phyloP scores from a whole-genome alignment of 805 yeast species.

The Cyberlindnera maritima region DNA sequence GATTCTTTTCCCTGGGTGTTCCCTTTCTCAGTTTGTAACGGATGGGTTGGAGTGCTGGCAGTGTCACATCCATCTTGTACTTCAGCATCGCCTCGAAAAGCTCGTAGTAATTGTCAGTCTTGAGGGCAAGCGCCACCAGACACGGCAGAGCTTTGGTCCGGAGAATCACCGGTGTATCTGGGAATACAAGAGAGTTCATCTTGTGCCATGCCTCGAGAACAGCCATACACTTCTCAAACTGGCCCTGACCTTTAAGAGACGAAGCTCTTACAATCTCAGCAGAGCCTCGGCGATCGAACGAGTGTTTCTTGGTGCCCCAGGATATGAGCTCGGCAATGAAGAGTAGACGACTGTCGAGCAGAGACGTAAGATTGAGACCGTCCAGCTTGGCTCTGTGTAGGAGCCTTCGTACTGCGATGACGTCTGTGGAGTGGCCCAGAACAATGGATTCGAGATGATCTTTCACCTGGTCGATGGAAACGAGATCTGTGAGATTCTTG shows the following conservation, averaged over 20 bases:
- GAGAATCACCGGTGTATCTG: not conserved
- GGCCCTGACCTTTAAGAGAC: not conserved
- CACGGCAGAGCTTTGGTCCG: not conserved
- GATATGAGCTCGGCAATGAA: not conserved
- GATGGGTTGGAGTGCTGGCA: not conserved
- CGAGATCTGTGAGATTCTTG: not conserved
- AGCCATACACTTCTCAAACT: not conserved
- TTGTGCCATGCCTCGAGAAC: not conserved
- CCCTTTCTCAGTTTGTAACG: conserved; percentile 4
- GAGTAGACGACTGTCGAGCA: not conserved
- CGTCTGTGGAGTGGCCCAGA: not conserved
- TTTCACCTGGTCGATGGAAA: not conserved
- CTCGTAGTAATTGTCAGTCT: not conserved
- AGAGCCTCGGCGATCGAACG: not conserved
- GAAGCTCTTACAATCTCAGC: not conserved
- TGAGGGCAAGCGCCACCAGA: not conserved
- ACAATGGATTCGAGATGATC: not conserved
- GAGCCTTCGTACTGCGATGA: not conserved
- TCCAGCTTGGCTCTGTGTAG: not conserved
- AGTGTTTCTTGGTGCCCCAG: not conserved
- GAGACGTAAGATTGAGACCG: not conserved
- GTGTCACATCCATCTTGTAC: not conserved
- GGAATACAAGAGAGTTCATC: not conserved
- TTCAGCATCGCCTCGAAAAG: not conserved
- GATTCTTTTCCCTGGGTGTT: not conserved